phyloP scores from a whole-genome alignment of 257 asterid genomes.

The Nicotiana undulata region DNA sequence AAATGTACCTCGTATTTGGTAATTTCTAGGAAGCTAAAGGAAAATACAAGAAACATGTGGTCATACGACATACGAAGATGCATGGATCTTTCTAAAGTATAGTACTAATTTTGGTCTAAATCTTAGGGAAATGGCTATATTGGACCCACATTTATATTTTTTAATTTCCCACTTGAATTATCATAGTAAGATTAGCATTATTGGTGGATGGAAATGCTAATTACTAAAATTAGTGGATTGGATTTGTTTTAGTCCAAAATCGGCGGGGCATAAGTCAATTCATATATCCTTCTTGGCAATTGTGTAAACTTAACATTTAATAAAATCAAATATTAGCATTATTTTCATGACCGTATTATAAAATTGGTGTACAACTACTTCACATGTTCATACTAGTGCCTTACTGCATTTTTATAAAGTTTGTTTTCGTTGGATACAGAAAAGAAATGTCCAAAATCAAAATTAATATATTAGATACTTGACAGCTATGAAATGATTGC shows the following conservation, averaged over 20 bases:
- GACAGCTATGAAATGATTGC: neutral
- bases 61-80: neutral
- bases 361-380: neutral
- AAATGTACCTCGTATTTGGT: neutral
- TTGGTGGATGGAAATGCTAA: neutral
- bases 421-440: neutral
- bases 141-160: neutral
- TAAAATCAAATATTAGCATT: neutral
- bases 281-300: slow-evolving; percentile 2
- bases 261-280: neutral
- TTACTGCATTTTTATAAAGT: neutral
- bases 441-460: neutral
- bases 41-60: slow-evolving; percentile 2
- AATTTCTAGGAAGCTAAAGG: neutral
- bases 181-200: neutral
- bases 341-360: neutral
- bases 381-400: neutral
- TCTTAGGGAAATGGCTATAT: neutral
- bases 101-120: neutral
- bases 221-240: neutral
- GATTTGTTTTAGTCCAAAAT: neutral
- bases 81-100: neutral
- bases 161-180: neutral
- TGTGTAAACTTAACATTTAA: neutral
- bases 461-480: neutral